Evolutionary conservation across 192 early-diverging fungal genomes (phyloP).

Genomic region (Phlyctochytrium planicorne): DNA sequence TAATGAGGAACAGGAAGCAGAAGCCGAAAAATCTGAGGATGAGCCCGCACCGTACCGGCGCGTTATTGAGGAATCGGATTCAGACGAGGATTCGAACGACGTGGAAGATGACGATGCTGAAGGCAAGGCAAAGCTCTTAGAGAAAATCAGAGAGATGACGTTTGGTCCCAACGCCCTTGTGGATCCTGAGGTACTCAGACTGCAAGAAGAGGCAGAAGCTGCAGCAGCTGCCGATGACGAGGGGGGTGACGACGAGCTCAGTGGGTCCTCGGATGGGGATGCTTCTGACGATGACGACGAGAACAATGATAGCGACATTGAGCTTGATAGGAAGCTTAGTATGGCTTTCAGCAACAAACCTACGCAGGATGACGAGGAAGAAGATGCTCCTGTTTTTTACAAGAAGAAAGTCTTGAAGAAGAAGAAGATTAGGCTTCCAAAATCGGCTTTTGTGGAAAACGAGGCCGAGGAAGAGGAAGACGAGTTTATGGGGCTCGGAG

Average conservation of each 20-base stretch:
- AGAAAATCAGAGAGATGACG: neutral
- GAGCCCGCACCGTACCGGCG: neutral
- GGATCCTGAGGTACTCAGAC: neutral
- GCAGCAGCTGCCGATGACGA: neutral
- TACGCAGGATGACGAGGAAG: constrained; percentile 6
- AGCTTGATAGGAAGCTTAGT: neutral
- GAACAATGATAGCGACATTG: neutral
- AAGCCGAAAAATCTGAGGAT: neutral
- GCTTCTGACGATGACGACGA: constrained; percentile 13
- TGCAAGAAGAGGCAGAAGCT: constrained; percentile 3
- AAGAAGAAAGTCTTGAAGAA: neutral
- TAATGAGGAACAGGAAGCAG: too few species aligned
- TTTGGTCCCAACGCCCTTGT: neutral
- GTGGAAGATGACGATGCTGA: constrained; percentile 6
- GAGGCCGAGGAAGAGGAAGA: constrained; percentile 35
- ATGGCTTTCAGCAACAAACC: neutral
- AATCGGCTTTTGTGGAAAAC: constrained; percentile 21
- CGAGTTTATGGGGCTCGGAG: constrained; percentile 32
- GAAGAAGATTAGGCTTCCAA: neutral
- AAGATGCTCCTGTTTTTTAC: neutral
- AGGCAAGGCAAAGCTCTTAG: neutral
- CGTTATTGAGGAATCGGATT: neutral
- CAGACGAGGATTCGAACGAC: neutral
- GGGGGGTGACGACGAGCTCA: neutral
- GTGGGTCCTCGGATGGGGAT: neutral